Conservation (phyloP, 2,329 filamentous ascomycete genomes). For the Rhynchosporium secalis region DNA sequence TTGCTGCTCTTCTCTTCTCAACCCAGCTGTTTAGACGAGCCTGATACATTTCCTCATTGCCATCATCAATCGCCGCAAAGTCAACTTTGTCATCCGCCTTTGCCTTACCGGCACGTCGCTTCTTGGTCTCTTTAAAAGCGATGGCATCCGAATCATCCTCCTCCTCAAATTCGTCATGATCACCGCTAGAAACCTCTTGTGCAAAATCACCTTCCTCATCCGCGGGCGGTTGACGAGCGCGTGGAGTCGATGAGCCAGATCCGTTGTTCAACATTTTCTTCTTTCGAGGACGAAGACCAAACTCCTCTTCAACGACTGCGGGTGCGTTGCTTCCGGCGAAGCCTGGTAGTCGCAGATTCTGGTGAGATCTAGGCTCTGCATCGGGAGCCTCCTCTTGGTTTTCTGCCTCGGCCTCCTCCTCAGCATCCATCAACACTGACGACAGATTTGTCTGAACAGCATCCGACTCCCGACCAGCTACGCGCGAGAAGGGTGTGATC, state of each 20-base stretch:
- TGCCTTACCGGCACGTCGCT: slow-evolving; percentile 38
- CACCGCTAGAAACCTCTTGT: slow-evolving; percentile 29
- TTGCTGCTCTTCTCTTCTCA: slow-evolving; percentile 58
- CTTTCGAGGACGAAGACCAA: slow-evolving; percentile 59
- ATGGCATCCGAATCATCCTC: slow-evolving; percentile 41
- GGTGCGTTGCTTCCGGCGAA: slow-evolving; percentile 56
- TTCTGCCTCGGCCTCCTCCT: slow-evolving; percentile 60
- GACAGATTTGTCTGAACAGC: slow-evolving; percentile 69
- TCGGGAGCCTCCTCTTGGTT: slow-evolving; percentile 44
- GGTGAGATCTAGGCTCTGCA: slow-evolving; percentile 61
- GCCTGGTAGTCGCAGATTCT: slow-evolving; percentile 70
- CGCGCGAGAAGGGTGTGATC: slow-evolving; percentile 85
- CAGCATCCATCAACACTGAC: slow-evolving; percentile 77
- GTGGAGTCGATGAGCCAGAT: slow-evolving; percentile 32
- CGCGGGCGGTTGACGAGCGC: slow-evolving; percentile 29
- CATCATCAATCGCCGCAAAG: slow-evolving; percentile 69
- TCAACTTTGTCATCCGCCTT: slow-evolving; percentile 40
- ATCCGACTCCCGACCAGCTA: slow-evolving; percentile 59
- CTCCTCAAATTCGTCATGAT: slow-evolving; percentile 38
- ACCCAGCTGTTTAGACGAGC: slow-evolving; percentile 75
- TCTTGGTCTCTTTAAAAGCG: slow-evolving; percentile 42
- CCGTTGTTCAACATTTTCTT: slow-evolving; percentile 48
- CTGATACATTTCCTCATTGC: slow-evolving; percentile 80
- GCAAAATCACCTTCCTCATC: slow-evolving; percentile 41
- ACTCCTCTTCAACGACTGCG: slow-evolving; percentile 49